Evolutionary conservation across 106 monocot species (phyloP).

Genomic region (Acorus gramineus): DNA sequence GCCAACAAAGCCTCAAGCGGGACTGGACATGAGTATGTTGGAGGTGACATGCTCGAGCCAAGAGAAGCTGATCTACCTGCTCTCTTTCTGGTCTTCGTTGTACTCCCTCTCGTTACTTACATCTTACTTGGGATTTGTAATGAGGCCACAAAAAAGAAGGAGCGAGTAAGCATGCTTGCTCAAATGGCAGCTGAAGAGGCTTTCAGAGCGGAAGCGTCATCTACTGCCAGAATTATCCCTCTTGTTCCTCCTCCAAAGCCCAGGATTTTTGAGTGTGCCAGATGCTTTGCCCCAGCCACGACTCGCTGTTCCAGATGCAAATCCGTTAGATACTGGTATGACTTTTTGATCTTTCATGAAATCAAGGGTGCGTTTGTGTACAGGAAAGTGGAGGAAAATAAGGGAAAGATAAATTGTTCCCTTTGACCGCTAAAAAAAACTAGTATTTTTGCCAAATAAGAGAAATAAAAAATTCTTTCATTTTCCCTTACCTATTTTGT

Average conservation of each 20-base stretch:
- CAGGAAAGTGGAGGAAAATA: too few species aligned
- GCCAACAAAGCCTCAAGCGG: slow-evolving; percentile 5
- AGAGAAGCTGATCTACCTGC: slow-evolving; percentile 91
- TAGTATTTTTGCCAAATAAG: too few species aligned
- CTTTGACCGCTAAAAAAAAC: too few species aligned
- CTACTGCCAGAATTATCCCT: slow-evolving; percentile 33
- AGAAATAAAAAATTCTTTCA: too few species aligned
- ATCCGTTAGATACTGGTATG: slow-evolving; percentile 94
- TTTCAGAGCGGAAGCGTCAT: slow-evolving; percentile 30
- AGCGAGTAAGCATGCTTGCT: slow-evolving; percentile 53
- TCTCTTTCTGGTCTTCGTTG: slow-evolving; percentile 66
- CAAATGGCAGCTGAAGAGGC: slow-evolving; percentile 70
- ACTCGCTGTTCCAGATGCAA: slow-evolving; percentile 97
- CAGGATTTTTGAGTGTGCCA: slow-evolving; percentile 53
- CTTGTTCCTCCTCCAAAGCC: slow-evolving; percentile 16
- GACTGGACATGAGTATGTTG: slow-evolving; percentile 67
- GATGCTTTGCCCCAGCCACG: slow-evolving; percentile 77
- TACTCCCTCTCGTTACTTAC: slow-evolving; percentile 83
- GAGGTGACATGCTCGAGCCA: slow-evolving; percentile 89
- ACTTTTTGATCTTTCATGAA: not conserved
- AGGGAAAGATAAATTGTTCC: too few species aligned
- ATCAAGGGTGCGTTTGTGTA: not conserved
- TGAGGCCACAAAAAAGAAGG: slow-evolving; percentile 60
- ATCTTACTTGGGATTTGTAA: slow-evolving; percentile 83
- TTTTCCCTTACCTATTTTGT: too few species aligned